phyloP scores from a whole-genome alignment of 2,329 filamentous ascomycete genomes.

The Pseudocercospora cruenta region DNA sequence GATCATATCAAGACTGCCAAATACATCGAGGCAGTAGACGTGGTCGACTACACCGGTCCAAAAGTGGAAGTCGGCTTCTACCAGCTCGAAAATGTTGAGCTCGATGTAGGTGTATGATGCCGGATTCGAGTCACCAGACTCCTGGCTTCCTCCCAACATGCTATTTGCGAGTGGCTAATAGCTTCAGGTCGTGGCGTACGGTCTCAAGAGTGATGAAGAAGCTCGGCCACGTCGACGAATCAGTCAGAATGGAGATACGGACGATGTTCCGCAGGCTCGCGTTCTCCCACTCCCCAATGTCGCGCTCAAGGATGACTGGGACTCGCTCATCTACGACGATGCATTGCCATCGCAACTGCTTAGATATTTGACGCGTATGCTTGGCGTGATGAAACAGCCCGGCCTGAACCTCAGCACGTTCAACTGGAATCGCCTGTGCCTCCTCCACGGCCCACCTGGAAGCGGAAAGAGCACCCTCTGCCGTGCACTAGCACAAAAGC shows the following conservation, averaged over 20 bases:
- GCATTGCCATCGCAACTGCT: conserved; percentile 47
- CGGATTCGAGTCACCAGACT: not conserved
- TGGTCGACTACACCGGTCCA: conserved; percentile 46
- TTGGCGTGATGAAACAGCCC: conserved; percentile 40
- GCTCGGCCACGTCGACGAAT: conserved; percentile 28
- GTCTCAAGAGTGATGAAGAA: conserved; percentile 38
- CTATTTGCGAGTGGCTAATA: not conserved
- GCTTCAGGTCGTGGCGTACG: conserved; percentile 42
- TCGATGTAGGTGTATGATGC: conserved; percentile 40
- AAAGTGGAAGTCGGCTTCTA: conserved; percentile 28
- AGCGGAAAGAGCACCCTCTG: conserved; percentile 50
- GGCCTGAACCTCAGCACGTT: conserved; percentile 44
- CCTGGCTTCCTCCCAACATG: too few species aligned
- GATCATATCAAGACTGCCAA: conserved; percentile 29
- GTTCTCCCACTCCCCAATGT: conserved; percentile 44
- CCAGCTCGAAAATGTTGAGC: conserved; percentile 39
- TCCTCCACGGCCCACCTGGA: conserved; percentile 50
- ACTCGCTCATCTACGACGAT: conserved; percentile 51
- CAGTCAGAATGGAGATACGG: conserved; percentile 31
- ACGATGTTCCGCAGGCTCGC: conserved; percentile 39
- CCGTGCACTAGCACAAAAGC: conserved; percentile 55
- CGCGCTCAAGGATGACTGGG: conserved; percentile 49
- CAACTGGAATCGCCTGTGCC: conserved; percentile 51
- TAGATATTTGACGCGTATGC: conserved; percentile 43
- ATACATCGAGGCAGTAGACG: conserved; percentile 41